Conservation (phyloP, 176 grass and related monocot genomes). For the Cymbopogon citratus region DNA sequence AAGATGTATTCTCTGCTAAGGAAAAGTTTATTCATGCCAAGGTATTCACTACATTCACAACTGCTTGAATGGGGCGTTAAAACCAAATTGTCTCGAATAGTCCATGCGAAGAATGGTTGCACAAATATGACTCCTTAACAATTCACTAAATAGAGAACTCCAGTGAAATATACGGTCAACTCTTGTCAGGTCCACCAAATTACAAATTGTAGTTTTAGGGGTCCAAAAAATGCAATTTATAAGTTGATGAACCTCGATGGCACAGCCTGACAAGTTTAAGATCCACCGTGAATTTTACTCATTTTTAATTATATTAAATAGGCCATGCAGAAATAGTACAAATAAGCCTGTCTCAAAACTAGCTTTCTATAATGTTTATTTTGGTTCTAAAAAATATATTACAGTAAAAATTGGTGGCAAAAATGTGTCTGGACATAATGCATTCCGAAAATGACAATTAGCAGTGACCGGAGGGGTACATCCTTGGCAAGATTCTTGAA, state of each 20-base stretch:
- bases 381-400: conserved; percentile 4
- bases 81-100: conserved; percentile 13
- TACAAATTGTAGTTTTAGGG: not conserved
- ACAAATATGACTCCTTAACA: conserved; percentile 22
- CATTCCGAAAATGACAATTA: not conserved
- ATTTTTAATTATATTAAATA: not conserved
- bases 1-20: conserved; percentile 79
- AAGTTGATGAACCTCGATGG: not conserved
- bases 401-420: not conserved
- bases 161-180: not conserved
- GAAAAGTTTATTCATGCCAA: conserved; percentile 97
- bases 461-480: not conserved
- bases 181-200: not conserved
- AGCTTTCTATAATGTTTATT: not conserved
- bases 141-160: conserved; percentile 16
- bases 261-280: not conserved
- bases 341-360: not conserved
- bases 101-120: not conserved
- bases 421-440: not conserved
- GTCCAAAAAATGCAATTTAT: not conserved
- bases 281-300: not conserved
- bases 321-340: not conserved
- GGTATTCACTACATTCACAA: conserved; percentile 42
- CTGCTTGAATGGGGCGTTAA: conserved; percentile 14
- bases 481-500: not conserved